phyloP scores from a whole-genome alignment of 345 rosid species.

The Gossypium thurberi region DNA sequence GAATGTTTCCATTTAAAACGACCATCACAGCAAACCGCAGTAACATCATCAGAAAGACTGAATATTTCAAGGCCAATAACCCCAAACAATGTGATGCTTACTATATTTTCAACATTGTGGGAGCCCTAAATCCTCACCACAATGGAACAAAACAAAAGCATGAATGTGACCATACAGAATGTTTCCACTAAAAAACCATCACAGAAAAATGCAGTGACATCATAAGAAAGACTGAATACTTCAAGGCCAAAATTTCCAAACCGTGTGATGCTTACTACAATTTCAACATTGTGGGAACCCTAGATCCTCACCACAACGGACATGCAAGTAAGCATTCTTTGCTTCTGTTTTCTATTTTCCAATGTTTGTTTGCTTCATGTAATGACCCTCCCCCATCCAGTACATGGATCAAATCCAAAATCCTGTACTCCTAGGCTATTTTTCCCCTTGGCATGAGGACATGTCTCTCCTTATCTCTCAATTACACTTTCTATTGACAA shows the following conservation, averaged over 20 bases:
- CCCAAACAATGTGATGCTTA: background rate
- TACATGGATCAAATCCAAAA: background rate
- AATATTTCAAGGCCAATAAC: background rate
- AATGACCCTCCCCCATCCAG: background rate
- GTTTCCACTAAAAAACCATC: background rate
- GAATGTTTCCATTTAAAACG: background rate
- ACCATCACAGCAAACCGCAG: background rate
- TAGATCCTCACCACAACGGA: background rate
- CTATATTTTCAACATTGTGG: background rate
- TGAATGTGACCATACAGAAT: background rate
- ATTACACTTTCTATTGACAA: conserved; percentile 2
- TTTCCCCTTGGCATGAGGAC: background rate
- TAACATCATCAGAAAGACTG: background rate
- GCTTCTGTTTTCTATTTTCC: background rate
- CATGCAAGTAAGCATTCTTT: background rate
- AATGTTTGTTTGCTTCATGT: background rate
- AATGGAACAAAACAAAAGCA: background rate
- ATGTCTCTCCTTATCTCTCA: background rate
- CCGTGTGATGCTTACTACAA: too few species aligned
- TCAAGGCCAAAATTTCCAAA: background rate
- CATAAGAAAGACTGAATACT: background rate
- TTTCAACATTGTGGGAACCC: too few species aligned
- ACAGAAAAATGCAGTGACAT: background rate
- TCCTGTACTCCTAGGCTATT: background rate
- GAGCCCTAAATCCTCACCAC: background rate